Percentiles rank a stretch among this genome's conserved stretches.
These are phyloP conservation scores for Flaveria ramosissima DNA, from an alignment of 129 eudicot genomes.

Conservation along the genomic window DNA sequence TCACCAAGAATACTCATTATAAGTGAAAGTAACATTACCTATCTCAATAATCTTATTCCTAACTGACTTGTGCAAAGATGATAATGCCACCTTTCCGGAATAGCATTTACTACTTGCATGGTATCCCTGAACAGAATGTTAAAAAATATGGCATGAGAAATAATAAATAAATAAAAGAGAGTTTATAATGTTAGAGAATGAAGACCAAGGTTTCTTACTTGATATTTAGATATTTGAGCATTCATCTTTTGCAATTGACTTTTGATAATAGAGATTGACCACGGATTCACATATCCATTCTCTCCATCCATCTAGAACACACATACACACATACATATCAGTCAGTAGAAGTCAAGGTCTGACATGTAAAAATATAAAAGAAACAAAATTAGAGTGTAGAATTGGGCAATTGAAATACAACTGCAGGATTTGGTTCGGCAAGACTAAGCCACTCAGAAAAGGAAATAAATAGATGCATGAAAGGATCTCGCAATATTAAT, in stretches of 20 bases:
- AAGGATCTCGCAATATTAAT: neutral
- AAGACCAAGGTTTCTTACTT: conserved; percentile 48
- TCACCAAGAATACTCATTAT: neutral
- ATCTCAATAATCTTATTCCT: conserved; percentile 82
- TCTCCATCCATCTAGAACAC: conserved; percentile 41
- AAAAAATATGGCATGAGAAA: neutral
- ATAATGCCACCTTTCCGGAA: conserved; percentile 64
- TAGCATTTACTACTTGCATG: conserved; percentile 57
- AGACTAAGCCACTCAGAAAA: neutral
- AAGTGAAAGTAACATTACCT: conserved; percentile 45
- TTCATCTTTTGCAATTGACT: conserved; percentile 62
- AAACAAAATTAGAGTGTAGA: neutral
- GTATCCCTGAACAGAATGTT: conserved; percentile 60
- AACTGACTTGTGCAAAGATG: conserved; percentile 63
- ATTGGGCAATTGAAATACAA: conserved; percentile 8
- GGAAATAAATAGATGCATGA: neutral
- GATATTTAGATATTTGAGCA: conserved; percentile 53
- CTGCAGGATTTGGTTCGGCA: neutral
- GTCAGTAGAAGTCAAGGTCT: neutral
- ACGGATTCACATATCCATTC: conserved; percentile 57
- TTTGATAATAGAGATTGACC: conserved; percentile 60
- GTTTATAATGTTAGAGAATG: conserved; percentile 4
- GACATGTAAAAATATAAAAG: neutral
- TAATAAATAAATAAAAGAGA: neutral
- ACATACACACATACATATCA: neutral